These are phyloP conservation scores for Candida khao-thaluensis DNA, from an alignment of 805 yeast species.

Conservation along the genomic window DNA sequence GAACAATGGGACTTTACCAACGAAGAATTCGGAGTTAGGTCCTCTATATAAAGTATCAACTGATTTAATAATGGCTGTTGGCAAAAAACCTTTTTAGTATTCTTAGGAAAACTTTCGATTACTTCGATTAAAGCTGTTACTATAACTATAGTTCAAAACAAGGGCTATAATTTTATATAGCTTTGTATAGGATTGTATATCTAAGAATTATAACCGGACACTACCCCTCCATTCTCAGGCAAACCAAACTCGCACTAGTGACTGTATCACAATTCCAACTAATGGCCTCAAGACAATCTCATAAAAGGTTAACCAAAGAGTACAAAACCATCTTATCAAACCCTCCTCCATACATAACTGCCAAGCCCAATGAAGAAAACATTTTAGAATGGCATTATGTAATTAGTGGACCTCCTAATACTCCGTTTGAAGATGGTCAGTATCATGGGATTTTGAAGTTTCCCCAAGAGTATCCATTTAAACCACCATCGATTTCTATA, in stretches of 20 bases:
- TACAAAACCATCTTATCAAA: slow-evolving; percentile 71
- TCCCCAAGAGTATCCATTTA: slow-evolving; percentile 84
- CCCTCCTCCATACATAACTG: slow-evolving; percentile 83
- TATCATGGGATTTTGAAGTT: slow-evolving; percentile 86
- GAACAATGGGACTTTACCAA: slow-evolving; percentile 17
- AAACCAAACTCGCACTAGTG: neutral
- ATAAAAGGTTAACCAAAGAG: slow-evolving; percentile 66
- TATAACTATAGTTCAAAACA: no score
- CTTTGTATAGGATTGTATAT: no score
- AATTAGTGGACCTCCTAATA: slow-evolving; percentile 86
- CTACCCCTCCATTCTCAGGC: no score
- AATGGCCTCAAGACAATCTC: slow-evolving; percentile 45
- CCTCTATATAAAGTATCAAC: slow-evolving; percentile 17
- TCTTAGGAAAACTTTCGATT: no score
- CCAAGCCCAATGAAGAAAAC: slow-evolving; percentile 84
- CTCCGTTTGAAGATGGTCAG: slow-evolving; percentile 84
- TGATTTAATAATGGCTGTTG: slow-evolving; percentile 29
- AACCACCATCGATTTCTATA: slow-evolving; percentile 89
- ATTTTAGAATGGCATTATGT: slow-evolving; percentile 93
- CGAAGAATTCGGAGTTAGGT: slow-evolving; percentile 8
- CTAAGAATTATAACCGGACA: no score
- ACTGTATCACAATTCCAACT: neutral
- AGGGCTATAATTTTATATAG: no score
- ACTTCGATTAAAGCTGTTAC: no score
- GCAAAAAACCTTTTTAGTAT: no score